Conservation (phyloP, 2,329 filamentous ascomycete genomes). For the Lachnellula arida region DNA sequence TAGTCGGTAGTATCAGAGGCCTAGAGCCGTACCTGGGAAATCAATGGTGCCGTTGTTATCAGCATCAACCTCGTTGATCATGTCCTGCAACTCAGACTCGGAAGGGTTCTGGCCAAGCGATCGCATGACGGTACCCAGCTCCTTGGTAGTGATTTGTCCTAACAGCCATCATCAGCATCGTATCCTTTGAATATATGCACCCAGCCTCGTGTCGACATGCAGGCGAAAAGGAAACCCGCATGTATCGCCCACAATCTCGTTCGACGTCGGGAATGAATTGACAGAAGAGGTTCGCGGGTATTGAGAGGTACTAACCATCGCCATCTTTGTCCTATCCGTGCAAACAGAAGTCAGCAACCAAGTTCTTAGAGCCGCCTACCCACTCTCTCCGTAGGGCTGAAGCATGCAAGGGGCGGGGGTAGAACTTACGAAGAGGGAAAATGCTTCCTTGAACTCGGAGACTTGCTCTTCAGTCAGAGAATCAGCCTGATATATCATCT, state of each 20-base stretch:
- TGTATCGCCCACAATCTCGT: neutral
- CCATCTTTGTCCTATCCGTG: constrained; percentile 74
- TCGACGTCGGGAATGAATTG: neutral
- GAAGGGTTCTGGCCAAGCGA: constrained; percentile 86
- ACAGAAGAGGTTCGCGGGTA: neutral
- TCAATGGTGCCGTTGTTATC: constrained; percentile 93
- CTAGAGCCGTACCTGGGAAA: constrained; percentile 65
- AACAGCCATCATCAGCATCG: constrained; percentile 20
- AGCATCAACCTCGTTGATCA: constrained; percentile 91
- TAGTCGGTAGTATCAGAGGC: neutral
- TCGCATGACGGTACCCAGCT: constrained; percentile 86
- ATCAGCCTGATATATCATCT: constrained; percentile 64
- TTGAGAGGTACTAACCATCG: constrained; percentile 65
- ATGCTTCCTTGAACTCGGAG: constrained; percentile 99
- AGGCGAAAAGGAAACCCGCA: neutral
- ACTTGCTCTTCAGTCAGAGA: constrained; percentile 99
- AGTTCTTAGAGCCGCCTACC: constrained; percentile 16
- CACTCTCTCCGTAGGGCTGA: constrained; percentile 9
- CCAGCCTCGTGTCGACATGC: neutral
- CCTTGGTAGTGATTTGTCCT: constrained; percentile 92
- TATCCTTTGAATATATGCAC: neutral
- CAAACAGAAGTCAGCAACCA: constrained; percentile 25
- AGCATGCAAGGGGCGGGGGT: constrained; percentile 8
- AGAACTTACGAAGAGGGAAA: constrained; percentile 94
- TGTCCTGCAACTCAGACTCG: constrained; percentile 85